phyloP scores from a whole-genome alignment of 345 rosid genomes.

The Anastatica hierochuntica region DNA sequence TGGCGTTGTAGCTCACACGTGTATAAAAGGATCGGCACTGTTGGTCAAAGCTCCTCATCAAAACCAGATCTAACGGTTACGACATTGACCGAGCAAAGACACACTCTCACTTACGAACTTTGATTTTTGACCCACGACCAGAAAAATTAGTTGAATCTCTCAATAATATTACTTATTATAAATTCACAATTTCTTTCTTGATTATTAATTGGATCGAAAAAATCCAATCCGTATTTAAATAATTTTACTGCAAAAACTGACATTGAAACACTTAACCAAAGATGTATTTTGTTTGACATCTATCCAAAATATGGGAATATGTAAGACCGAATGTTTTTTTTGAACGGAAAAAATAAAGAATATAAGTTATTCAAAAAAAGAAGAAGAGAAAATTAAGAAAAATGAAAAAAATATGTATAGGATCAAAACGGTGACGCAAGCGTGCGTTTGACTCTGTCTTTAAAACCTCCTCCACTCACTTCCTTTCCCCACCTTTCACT shows the following conservation, averaged over 20 bases:
- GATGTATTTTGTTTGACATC: too few relatives aligned
- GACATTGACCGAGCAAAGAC: conserved; percentile 7
- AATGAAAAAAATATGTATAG: not conserved
- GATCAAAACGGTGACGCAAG: conserved; percentile 19
- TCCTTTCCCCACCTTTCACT: conserved; percentile 21
- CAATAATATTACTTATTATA: too few relatives aligned
- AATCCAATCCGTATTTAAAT: too few relatives aligned
- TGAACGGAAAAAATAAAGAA: not conserved
- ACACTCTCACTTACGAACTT: not conserved
- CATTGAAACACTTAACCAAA: too few relatives aligned
- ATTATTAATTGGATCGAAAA: too few relatives aligned
- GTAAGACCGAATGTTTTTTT: not conserved
- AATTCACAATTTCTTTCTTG: too few relatives aligned
- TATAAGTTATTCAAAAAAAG: too few relatives aligned
- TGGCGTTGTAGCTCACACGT: conserved; percentile 21
- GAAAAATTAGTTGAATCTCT: conserved; percentile 11
- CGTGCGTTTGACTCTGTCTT: conserved; percentile 25
- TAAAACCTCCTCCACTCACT: conserved; percentile 30
- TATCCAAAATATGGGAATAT: not conserved
- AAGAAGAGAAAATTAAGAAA: not conserved
- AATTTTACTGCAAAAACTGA: too few relatives aligned
- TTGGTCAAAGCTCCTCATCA: conserved; percentile 10
- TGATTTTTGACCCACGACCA: conserved; percentile 37
- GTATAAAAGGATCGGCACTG: conserved; percentile 8
- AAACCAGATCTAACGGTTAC: conserved; percentile 20